Evolutionary conservation across 2,329 filamentous ascomycete species (phyloP).

Genomic region (Ceratocystis alfenasii): DNA sequence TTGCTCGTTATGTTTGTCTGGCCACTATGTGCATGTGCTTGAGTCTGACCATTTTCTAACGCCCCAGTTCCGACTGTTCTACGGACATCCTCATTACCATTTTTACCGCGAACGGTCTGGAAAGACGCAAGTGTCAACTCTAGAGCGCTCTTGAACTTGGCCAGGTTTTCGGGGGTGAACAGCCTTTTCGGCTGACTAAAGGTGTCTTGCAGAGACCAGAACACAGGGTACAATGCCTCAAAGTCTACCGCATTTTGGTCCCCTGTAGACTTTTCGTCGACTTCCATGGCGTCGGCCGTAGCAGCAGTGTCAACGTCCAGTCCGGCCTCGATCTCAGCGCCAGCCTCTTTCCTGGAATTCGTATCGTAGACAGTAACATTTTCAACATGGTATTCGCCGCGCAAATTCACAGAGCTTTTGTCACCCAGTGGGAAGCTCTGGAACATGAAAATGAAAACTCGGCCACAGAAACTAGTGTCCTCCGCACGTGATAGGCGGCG

Average conservation of each 20-base stretch:
- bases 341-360: constrained; percentile 29
- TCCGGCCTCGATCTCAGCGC: constrained; percentile 21
- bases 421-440: constrained; percentile 95
- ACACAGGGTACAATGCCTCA: constrained; percentile 71
- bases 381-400: constrained; percentile 90
- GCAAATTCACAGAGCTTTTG: constrained; percentile 90
- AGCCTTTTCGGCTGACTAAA: constrained; percentile 83
- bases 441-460: constrained; percentile 97
- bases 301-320: constrained; percentile 22
- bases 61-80: constrained; percentile 24
- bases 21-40: not conserved
- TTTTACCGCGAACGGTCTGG: constrained; percentile 38
- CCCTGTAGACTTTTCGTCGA: constrained; percentile 42
- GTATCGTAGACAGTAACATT: constrained; percentile 82
- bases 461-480: constrained; percentile 91
- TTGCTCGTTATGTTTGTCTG: not conserved
- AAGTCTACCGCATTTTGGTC: constrained; percentile 35
- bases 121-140: constrained; percentile 52
- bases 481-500: constrained; percentile 86
- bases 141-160: constrained; percentile 68
- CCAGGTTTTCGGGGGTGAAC: constrained; percentile 60
- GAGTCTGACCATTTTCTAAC: not conserved
- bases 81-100: constrained; percentile 39
- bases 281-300: constrained; percentile 48
- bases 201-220: constrained; percentile 84